phyloP scores from a whole-genome alignment of 164 flowering plant genomes.

The Aristolochia fimbriata region DNA sequence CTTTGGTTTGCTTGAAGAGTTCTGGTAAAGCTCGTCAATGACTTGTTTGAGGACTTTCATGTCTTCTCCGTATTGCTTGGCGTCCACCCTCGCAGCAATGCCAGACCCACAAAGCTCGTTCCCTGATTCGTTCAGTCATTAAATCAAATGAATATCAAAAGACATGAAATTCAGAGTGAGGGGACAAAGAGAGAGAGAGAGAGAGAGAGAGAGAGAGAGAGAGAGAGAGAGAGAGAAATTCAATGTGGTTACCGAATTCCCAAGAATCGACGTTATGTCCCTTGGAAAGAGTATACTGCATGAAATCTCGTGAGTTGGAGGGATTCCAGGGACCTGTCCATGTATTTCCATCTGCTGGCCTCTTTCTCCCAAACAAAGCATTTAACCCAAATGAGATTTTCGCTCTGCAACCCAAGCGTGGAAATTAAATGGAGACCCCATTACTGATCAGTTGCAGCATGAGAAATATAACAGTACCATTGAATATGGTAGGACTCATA shows the following conservation, averaged over 20 bases:
- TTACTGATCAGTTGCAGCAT: not conserved
- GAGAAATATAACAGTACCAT: not conserved
- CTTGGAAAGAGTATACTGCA: slow-evolving; percentile 36
- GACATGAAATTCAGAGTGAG: no score
- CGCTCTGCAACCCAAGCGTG: slow-evolving; percentile 35
- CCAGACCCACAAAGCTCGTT: slow-evolving; percentile 52
- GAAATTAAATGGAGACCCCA: not conserved
- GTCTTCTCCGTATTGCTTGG: slow-evolving; percentile 46
- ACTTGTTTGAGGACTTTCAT: slow-evolving; percentile 21
- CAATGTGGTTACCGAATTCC: slow-evolving; percentile 43
- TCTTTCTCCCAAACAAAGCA: slow-evolving; percentile 45
- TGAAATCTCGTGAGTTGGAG: slow-evolving; percentile 37
- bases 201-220: not conserved
- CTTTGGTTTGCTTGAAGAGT: slow-evolving; percentile 20
- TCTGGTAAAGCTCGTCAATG: slow-evolving; percentile 24
- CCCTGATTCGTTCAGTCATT: slow-evolving; percentile 20
- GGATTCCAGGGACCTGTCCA: slow-evolving; percentile 47
- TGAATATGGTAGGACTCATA: not conserved
- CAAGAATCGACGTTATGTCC: slow-evolving; percentile 57
- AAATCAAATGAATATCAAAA: not conserved
- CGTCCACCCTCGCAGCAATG: slow-evolving; percentile 32
- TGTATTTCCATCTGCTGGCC: slow-evolving; percentile 1
- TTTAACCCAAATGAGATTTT: slow-evolving; percentile 52
- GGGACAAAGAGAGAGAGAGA: no score
- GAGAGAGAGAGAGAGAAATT: not conserved